These are phyloP conservation scores for Aristolochia californica DNA, from an alignment of 164 flowering plant species.

Conservation along the genomic window DNA sequence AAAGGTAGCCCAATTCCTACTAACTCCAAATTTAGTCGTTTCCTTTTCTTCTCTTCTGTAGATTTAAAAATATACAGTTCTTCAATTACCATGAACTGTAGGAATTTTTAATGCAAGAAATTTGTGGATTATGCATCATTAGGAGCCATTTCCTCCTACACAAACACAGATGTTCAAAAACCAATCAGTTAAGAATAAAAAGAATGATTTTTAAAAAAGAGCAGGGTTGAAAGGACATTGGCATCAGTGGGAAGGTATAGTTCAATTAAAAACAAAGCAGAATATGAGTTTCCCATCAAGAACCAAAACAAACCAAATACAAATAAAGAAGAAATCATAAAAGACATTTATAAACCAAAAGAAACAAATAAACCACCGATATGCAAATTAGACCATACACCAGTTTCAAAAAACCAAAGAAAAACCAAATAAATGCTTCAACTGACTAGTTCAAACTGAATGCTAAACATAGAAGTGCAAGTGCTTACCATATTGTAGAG, in stretches of 20 bases:
- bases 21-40: conserved; percentile 7
- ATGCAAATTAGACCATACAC: neutral
- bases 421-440: neutral
- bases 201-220: too few relatives aligned
- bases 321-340: too few relatives aligned
- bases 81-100: conserved; percentile 9
- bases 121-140: conserved; percentile 14
- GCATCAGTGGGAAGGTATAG: too few relatives aligned
- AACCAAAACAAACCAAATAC: too few relatives aligned
- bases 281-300: too few relatives aligned
- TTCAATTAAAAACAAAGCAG: too few relatives aligned
- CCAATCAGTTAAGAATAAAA: conserved; percentile 4
- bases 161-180: conserved; percentile 6
- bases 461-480: neutral
- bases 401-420: too few relatives aligned
- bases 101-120: conserved; percentile 11
- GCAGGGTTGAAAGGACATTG: too few relatives aligned
- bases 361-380: too few relatives aligned
- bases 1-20: conserved; percentile 11
- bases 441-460: neutral
- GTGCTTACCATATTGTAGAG: conserved; percentile 2
- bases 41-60: conserved; percentile 8
- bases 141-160: conserved; percentile 11
- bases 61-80: conserved; percentile 20
- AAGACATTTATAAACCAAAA: too few relatives aligned